These are phyloP conservation scores for Daldinia eschscholtzii DNA, from an alignment of 2,329 filamentous ascomycete species.

Conservation along the genomic window DNA sequence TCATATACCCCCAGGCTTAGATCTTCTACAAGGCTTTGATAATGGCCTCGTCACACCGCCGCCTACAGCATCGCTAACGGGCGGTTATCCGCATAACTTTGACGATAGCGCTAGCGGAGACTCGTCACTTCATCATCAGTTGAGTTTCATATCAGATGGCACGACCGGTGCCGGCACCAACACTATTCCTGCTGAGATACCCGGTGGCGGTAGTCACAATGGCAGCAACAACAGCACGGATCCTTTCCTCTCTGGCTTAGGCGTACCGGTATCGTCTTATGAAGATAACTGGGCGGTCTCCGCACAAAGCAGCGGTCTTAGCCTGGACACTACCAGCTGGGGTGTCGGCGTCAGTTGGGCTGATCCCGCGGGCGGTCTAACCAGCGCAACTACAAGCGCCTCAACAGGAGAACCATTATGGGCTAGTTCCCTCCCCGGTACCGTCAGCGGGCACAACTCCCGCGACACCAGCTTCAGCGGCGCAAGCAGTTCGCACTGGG, in stretches of 20 bases:
- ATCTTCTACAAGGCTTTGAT: constrained; percentile 64
- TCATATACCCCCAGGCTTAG: constrained; percentile 46
- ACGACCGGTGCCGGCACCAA: constrained; percentile 50
- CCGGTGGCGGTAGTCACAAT: constrained; percentile 15
- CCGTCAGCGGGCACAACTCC: constrained; percentile 20
- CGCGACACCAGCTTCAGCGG: constrained; percentile 37
- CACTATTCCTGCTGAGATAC: constrained; percentile 34
- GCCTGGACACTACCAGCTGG: constrained; percentile 23
- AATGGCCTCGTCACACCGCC: constrained; percentile 69
- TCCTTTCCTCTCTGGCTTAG: constrained; percentile 51
- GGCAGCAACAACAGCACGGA: constrained; percentile 41
- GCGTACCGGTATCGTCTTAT: constrained; percentile 39
- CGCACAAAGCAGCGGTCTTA: constrained; percentile 8
- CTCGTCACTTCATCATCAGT: constrained; percentile 49
- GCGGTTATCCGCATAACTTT: constrained; percentile 59
- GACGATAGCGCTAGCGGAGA: constrained; percentile 50
- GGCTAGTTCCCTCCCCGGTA: constrained; percentile 34
- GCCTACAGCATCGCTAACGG: constrained; percentile 64
- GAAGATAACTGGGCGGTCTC: constrained; percentile 26
- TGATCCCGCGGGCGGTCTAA: constrained; percentile 33
- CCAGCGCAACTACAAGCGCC: constrained; percentile 20
- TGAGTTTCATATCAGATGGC: constrained; percentile 56
- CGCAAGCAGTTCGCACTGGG: constrained; percentile 38
- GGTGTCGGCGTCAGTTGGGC: constrained; percentile 44
- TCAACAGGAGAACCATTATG: constrained; percentile 41